These are phyloP conservation scores for Linderniella brevidens DNA, from an alignment of 257 asterid species.

Conservation along the genomic window DNA sequence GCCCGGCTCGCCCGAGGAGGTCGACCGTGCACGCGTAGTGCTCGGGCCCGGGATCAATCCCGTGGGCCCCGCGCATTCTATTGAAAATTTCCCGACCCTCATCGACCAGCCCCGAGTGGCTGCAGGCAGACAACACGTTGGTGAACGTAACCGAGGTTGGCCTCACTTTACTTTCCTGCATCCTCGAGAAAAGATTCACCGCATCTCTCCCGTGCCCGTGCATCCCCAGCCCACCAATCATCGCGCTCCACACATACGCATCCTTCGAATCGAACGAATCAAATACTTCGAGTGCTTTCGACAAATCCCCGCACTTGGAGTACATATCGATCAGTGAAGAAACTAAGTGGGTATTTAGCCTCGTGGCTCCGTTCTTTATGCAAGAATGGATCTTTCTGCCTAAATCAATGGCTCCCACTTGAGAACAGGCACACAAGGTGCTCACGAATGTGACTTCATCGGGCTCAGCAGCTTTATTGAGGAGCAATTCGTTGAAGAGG, in stretches of 20 bases:
- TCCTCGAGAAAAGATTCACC: slow-evolving; percentile 34
- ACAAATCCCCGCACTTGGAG: slow-evolving; percentile 63
- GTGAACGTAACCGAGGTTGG: slow-evolving; percentile 60
- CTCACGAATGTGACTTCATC: slow-evolving; percentile 64
- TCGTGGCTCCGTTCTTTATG: slow-evolving; percentile 37
- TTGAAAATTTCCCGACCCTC: slow-evolving; percentile 40
- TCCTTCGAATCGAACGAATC: slow-evolving; percentile 31
- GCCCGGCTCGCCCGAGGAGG: slow-evolving; percentile 70
- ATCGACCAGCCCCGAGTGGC: slow-evolving; percentile 66
- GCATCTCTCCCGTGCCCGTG: slow-evolving; percentile 66
- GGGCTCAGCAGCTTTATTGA: slow-evolving; percentile 35
- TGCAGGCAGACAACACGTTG: slow-evolving; percentile 56
- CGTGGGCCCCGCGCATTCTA: slow-evolving; percentile 39
- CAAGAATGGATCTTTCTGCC: slow-evolving; percentile 73
- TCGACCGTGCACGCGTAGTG: slow-evolving; percentile 81
- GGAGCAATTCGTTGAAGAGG: slow-evolving; percentile 47
- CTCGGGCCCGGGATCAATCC: slow-evolving; percentile 30
- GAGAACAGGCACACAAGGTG: slow-evolving; percentile 68
- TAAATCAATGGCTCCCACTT: slow-evolving; percentile 48
- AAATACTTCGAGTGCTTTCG: slow-evolving; percentile 60
- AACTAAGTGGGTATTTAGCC: slow-evolving; percentile 38
- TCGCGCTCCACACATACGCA: slow-evolving; percentile 65
- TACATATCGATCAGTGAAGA: slow-evolving; percentile 71
- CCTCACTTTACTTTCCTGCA: slow-evolving; percentile 42
- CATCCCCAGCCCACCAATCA: slow-evolving; percentile 74